Base-by-base conservation (phyloP, 441 rosid species). In the Euphorbia schlechtendalii region DNA sequence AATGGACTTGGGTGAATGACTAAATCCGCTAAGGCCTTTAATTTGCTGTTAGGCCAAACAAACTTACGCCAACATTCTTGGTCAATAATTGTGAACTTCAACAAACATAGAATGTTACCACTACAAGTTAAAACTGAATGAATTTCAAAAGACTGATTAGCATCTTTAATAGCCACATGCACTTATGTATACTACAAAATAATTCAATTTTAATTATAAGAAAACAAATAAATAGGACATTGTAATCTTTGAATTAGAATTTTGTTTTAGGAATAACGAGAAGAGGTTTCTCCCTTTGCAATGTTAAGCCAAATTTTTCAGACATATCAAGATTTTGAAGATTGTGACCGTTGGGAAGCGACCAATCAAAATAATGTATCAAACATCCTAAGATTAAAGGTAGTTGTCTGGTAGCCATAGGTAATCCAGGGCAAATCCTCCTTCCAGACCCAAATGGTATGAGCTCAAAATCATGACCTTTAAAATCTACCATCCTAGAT, bases 371-470 rank as follows among this genome's bases (percentile, higher is more conserved):
- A 9, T 18, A 22, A 65, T 38, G 52, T 15, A 65, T 38, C 5
- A 65, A 25, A 54, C 14, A 36, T 0, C 52, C 68, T 17, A 65
- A 55, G 27, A 65, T n/a, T 54, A 56, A 55, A 2, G 59, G 41
- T 7, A 65, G 25, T 41, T 54, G 69, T 51, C 51, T 55, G 9
- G 24, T 13, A 41, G 69, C 61, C 61, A 65, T 40, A 8, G 69
- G 41, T 7, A 65, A 20, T 25, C 69, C 69, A 2, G 69, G 61
- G 18, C 53, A 65, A 27, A 65, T 49, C 4, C 69, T 56, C 72
- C 89, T 77, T 21, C 89, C 83, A 0, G 79, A 82, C 1, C 86
- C 82, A 60, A 82, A 82, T 6, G 69, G 69, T 24, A 65, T 2
- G 0, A 65, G 27, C 17, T 55, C 61, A 65, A 53, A 65, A 56